Evolutionary conservation across 1,284 basidiomycete genomes (phyloP).

Genomic region (Acaromyces ingoldii): DNA sequence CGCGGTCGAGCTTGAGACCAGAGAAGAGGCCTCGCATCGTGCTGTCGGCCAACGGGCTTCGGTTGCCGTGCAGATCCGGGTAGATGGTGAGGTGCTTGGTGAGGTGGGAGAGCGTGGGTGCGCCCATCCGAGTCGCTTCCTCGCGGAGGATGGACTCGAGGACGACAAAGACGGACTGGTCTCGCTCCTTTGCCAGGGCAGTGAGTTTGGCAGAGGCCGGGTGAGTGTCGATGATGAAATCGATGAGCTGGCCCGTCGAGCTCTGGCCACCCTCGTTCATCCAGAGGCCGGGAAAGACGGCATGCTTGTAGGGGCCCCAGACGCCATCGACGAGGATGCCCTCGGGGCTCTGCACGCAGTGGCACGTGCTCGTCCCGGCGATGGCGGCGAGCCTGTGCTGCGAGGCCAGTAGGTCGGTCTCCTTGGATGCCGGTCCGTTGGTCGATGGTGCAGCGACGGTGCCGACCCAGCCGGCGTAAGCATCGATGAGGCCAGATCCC

Average conservation of each 20-base stretch:
- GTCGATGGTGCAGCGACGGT: conserved; percentile 79
- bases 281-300: conserved; percentile 76
- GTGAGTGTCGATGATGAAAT: conserved; percentile 90
- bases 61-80: conserved; percentile 79
- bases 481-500: conserved; percentile 90
- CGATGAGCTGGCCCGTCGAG: conserved; percentile 95
- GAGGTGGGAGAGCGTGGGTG: conserved; percentile 60
- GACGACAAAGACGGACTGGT: conserved; percentile 57
- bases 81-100: conserved; percentile 89
- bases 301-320: conserved; percentile 92
- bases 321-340: conserved; percentile 85
- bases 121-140: conserved; percentile 56
- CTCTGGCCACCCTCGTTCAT: conserved; percentile 99
- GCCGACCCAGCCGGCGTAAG: conserved; percentile 98
- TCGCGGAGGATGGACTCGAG: conserved; percentile 71
- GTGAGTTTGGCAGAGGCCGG: conserved; percentile 71
- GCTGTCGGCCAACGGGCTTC: conserved; percentile 89
- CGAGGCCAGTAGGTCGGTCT: conserved; percentile 44
- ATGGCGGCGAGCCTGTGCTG: conserved; percentile 77
- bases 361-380: conserved; percentile 93
- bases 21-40: conserved; percentile 86
- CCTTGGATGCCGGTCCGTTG: conserved; percentile 54
- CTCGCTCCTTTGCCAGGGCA: conserved; percentile 55
- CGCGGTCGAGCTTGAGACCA: conserved; percentile 76
- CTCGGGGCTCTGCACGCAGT: conserved; percentile 67